Percentiles rank a stretch among this genome's conserved stretches.
Evolutionary conservation across 371 early-diverging fungal species (phyloP).

Genomic region (Apophysomyces sp.): DNA sequence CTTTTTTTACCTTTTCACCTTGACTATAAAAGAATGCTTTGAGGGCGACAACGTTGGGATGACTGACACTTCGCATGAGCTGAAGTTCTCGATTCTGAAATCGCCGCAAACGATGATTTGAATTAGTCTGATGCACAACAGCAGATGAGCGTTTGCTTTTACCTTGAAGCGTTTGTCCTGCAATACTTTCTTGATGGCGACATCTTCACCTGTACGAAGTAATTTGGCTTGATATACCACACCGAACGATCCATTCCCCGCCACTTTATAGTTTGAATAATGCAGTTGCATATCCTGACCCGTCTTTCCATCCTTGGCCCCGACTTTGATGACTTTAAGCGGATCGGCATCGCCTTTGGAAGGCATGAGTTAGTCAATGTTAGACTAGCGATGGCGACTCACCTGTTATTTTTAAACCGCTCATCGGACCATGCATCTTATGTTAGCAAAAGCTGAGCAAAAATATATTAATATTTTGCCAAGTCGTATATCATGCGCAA

Average conservation of each 20-base stretch:
- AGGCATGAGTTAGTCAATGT: not conserved
- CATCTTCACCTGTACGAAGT: constrained; percentile 72
- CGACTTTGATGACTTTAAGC: constrained; percentile 43
- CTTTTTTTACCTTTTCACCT: constrained; percentile 46
- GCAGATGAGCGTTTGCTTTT: constrained; percentile 2
- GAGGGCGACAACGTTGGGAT: constrained; percentile 83
- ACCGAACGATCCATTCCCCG: constrained; percentile 96
- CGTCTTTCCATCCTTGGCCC: constrained; percentile 81
- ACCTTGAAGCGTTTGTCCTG: constrained; percentile 97
- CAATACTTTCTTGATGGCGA: constrained; percentile 95
- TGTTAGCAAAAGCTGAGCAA: not conserved
- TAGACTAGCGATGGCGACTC: not conserved
- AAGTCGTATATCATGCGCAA: not conserved
- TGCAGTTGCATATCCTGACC: constrained; percentile 81
- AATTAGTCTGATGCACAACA: constrained; percentile 1
- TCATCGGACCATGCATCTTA: constrained; percentile 29
- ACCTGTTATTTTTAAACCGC: constrained; percentile 28
- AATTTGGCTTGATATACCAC: constrained; percentile 94
- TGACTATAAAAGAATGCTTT: constrained; percentile 83
- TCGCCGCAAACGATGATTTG: not conserved
- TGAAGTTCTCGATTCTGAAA: constrained; percentile 87
- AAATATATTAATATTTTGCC: not conserved
- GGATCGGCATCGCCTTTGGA: constrained; percentile 52
- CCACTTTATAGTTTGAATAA: constrained; percentile 86
- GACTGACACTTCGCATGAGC: constrained; percentile 83